Conservation (phyloP, 1,139 yeast species). For the Scheffersomyces titani region DNA sequence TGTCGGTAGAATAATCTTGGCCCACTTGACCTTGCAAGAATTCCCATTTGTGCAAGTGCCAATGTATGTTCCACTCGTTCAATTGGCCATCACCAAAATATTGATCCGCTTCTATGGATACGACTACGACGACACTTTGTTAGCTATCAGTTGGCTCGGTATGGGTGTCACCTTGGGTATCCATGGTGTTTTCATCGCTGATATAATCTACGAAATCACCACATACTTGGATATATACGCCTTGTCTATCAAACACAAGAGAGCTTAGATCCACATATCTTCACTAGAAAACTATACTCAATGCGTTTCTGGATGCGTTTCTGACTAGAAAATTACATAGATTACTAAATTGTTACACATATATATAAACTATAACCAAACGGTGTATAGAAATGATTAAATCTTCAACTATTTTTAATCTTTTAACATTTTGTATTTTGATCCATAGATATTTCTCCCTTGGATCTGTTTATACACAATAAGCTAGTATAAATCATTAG, state of each 20-base stretch:
- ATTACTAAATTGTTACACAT: constrained; percentile 6
- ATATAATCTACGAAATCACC: constrained; percentile 82
- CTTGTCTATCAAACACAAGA: constrained; percentile 78
- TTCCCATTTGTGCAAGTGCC: constrained; percentile 79
- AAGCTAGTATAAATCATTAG: constrained; percentile 1
- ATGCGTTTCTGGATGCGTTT: too few species aligned
- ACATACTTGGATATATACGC: constrained; percentile 83
- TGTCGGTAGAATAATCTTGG: constrained; percentile 88
- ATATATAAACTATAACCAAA: not conserved
- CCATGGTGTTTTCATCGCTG: constrained; percentile 77
- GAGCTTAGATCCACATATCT: constrained; percentile 28
- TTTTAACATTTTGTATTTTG: not conserved
- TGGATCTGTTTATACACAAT: not conserved
- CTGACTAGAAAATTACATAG: constrained; percentile 5
- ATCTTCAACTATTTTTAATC: not conserved
- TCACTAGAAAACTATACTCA: not conserved
- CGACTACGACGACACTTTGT: constrained; percentile 38
- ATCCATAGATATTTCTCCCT: not conserved
- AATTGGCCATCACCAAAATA: constrained; percentile 46
- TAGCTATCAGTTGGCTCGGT: constrained; percentile 65
- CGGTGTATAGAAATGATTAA: not conserved
- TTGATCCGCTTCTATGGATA: constrained; percentile 41
- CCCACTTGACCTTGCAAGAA: constrained; percentile 76
- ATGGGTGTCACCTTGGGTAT: constrained; percentile 76
- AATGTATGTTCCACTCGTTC: constrained; percentile 63